phyloP scores from a whole-genome alignment of 2,329 filamentous ascomycete genomes.

The Chrysoporthe puriensis region DNA sequence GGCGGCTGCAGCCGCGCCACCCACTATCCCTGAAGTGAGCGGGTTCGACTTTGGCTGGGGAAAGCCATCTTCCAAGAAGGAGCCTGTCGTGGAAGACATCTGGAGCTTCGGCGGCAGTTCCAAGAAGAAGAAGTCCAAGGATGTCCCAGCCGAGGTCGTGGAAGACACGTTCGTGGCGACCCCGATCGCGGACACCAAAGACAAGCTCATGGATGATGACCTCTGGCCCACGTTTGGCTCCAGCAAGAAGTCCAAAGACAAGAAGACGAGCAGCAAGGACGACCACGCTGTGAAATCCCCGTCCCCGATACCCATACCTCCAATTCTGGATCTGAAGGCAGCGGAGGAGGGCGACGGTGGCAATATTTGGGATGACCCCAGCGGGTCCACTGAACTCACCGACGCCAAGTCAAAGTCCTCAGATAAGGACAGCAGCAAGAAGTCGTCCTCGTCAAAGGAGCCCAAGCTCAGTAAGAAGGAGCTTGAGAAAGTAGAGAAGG shows the following conservation, averaged over 20 bases:
- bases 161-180: conserved; percentile 51
- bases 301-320: conserved; percentile 53
- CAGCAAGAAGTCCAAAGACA: conserved; percentile 51
- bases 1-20: conserved; percentile 14
- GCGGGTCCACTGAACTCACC: conserved; percentile 30
- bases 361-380: conserved; percentile 41
- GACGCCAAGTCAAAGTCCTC: conserved; percentile 46
- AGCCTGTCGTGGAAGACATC: conserved; percentile 44
- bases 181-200: conserved; percentile 49
- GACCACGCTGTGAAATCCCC: conserved; percentile 45
- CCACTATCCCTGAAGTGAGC: conserved; percentile 32
- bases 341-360: conserved; percentile 43
- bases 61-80: conserved; percentile 39
- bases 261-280: conserved; percentile 39
- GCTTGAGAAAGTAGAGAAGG: conserved; percentile 35
- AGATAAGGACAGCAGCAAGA: conserved; percentile 38
- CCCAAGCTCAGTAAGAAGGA: conserved; percentile 54
- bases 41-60: conserved; percentile 39
- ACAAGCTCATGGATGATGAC: conserved; percentile 39
- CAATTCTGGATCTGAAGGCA: conserved; percentile 50
- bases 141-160: conserved; percentile 49
- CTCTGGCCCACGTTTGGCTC: conserved; percentile 47
- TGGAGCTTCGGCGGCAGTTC: conserved; percentile 41
- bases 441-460: conserved; percentile 38
- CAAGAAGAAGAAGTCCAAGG: conserved; percentile 60